Conservation (phyloP, 208 protist species). For the Trypanosoma boissoni region DNA sequence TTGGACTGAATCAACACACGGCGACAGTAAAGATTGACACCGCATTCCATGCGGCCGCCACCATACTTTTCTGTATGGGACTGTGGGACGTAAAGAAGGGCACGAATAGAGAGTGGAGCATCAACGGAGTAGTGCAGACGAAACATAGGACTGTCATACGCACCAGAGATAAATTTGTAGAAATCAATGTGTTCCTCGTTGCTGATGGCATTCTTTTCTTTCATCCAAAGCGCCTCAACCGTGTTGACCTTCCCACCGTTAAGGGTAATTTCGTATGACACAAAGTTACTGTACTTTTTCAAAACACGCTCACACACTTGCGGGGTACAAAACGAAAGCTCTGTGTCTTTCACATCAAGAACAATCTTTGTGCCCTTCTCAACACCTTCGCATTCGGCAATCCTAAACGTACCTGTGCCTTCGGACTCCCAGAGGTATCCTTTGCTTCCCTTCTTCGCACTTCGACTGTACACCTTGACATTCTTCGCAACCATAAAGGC, state of each 20-base stretch:
- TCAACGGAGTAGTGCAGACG: conserved; percentile 95
- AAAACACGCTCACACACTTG: conserved; percentile 93
- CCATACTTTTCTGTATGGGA: conserved; percentile 97
- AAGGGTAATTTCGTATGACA: conserved; percentile 95
- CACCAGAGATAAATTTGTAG: conserved; percentile 95
- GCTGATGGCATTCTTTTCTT: conserved; percentile 88
- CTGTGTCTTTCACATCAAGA: conserved; percentile 94
- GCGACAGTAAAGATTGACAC: conserved; percentile 94
- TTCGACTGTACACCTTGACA: conserved; percentile 92
- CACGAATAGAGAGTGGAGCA: conserved; percentile 93
- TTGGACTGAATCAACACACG: conserved; percentile 96
- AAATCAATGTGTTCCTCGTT: conserved; percentile 97
- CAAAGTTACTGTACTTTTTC: conserved; percentile 98
- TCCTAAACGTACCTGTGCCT: conserved; percentile 92
- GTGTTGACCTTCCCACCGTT: conserved; percentile 95
- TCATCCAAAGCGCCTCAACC: conserved; percentile 96
- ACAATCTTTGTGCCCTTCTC: conserved; percentile 97
- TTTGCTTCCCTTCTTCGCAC: conserved; percentile 77
- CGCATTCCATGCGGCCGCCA: conserved; percentile 93
- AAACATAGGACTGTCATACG: conserved; percentile 93
- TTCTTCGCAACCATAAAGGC: conserved; percentile 97
- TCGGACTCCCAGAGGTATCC: conserved; percentile 95
- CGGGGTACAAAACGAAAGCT: conserved; percentile 92
- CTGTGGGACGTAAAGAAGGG: conserved; percentile 95
- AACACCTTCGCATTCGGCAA: conserved; percentile 93